Conservation (phyloP, 768 basidiomycete species). For the Rossbeevera mucosa region DNA sequence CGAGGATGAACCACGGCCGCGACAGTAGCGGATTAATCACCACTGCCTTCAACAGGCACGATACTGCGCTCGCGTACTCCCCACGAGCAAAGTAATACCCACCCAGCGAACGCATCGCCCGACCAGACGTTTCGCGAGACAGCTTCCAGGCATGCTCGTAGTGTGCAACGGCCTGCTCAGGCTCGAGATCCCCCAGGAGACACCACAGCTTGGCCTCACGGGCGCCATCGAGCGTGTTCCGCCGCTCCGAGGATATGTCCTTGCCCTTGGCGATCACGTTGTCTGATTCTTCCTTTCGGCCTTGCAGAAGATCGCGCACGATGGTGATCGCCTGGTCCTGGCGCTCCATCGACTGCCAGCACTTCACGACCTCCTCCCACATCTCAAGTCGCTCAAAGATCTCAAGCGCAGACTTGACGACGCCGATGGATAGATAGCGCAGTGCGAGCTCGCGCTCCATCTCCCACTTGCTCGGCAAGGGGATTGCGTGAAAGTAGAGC, state of each 20-base stretch:
- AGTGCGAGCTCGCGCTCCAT: slow-evolving; percentile 86
- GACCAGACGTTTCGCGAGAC: slow-evolving; percentile 74
- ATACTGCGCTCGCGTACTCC: slow-evolving; percentile 59
- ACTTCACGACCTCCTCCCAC: slow-evolving; percentile 96
- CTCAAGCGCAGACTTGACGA: slow-evolving; percentile 84
- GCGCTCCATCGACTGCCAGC: slow-evolving; percentile 78
- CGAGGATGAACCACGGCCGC: slow-evolving; percentile 96
- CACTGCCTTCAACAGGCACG: slow-evolving; percentile 68
- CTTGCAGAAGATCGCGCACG: slow-evolving; percentile 82
- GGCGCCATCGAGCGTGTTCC: slow-evolving; percentile 51
- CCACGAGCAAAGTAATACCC: slow-evolving; percentile 71
- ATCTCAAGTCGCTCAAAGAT: slow-evolving; percentile 94
- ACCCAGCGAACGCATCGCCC: slow-evolving; percentile 90
- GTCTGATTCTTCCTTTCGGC: slow-evolving; percentile 80
- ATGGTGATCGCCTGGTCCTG: slow-evolving; percentile 74
- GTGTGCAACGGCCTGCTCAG: slow-evolving; percentile 60
- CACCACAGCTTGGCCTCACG: slow-evolving; percentile 94
- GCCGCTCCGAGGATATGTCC: slow-evolving; percentile 38
- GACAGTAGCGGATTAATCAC: slow-evolving; percentile 82
- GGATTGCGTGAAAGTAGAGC: slow-evolving; percentile 72
- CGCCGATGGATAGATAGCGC: slow-evolving; percentile 80
- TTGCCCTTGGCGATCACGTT: slow-evolving; percentile 60
- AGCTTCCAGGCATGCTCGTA: slow-evolving; percentile 84
- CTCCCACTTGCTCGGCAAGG: slow-evolving; percentile 88
- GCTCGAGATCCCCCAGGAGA: slow-evolving; percentile 88